A percentile compares a stretch with the other conserved stretches of the same genome.
These are phyloP conservation scores for Stemphylium vesicarium DNA, from an alignment of 2,329 filamentous ascomycete genomes.

Conservation along the genomic window DNA sequence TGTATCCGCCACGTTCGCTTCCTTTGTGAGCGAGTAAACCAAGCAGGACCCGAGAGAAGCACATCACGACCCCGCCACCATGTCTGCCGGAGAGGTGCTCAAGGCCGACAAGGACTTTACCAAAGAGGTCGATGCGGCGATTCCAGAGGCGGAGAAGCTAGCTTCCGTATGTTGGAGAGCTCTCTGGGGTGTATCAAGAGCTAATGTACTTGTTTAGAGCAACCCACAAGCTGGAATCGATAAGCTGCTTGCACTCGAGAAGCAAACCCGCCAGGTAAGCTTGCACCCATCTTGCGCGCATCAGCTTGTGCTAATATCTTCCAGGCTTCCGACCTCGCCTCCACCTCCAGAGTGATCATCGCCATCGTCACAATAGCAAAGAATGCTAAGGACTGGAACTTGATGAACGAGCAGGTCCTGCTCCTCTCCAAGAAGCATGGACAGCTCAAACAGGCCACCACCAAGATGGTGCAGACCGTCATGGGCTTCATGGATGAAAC, in stretches of 20 bases:
- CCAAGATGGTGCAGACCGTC: conserved; percentile 97
- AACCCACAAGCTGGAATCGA: conserved; percentile 89
- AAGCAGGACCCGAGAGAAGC: background rate
- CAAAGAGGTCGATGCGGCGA: conserved; percentile 90
- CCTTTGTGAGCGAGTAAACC: background rate
- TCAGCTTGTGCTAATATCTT: conserved; percentile 27
- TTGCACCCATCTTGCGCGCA: conserved; percentile 9
- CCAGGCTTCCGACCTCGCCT: conserved; percentile 92
- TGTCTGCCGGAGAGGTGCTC: conserved; percentile 79
- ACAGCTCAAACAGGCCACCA: conserved; percentile 98
- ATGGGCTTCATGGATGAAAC: conserved; percentile 90
- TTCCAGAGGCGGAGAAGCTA: conserved; percentile 88
- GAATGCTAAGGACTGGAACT: conserved; percentile 86
- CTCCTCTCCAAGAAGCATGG: conserved; percentile 99
- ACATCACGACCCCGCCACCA: conserved; percentile 52
- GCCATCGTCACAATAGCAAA: conserved; percentile 94
- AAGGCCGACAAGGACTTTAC: conserved; percentile 99
- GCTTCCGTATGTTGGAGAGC: conserved; percentile 71
- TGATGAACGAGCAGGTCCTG: conserved; percentile 95
- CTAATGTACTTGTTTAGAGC: conserved; percentile 55
- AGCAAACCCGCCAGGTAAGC: conserved; percentile 90
- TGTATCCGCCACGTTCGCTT: background rate
- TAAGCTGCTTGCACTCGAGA: conserved; percentile 90
- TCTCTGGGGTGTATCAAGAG: conserved; percentile 5
- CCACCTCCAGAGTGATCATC: conserved; percentile 86